phyloP scores from a whole-genome alignment of 2,329 filamentous ascomycete species.

The Fonsecaea monophora region DNA sequence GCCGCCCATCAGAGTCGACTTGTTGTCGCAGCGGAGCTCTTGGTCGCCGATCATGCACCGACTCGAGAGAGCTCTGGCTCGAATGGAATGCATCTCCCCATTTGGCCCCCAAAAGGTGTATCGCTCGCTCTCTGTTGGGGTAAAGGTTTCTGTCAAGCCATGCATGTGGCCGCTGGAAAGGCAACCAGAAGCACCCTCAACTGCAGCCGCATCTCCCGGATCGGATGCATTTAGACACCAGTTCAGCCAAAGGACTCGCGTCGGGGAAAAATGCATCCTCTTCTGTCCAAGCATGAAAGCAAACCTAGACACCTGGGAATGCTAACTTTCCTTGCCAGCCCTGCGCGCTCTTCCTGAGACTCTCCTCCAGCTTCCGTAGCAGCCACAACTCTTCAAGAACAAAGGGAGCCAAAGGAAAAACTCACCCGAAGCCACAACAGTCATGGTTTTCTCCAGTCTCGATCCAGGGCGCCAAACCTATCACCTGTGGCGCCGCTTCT shows the following conservation, averaged over 20 bases:
- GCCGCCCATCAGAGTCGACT: not conserved
- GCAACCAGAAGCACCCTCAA: not conserved
- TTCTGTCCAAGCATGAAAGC: not conserved
- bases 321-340: not conserved
- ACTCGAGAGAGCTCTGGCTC: not conserved
- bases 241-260: not conserved
- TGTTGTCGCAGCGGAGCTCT: not conserved
- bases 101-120: not conserved
- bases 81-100: not conserved
- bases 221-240: not conserved
- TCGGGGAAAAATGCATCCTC: not conserved
- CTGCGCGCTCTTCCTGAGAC: not conserved
- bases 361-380: slow-evolving; percentile 1
- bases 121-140: not conserved
- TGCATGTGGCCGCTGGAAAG: not conserved
- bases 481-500: slow-evolving; percentile 16
- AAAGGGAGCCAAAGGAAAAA: not conserved
- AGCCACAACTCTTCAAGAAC: not conserved
- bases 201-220: not conserved
- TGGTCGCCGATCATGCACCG: not conserved
- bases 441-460: slow-evolving; percentile 16
- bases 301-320: not conserved
- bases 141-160: slow-evolving; percentile 4
- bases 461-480: slow-evolving; percentile 13
- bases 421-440: not conserved